Percentiles rank a stretch among this genome's conserved stretches.
Evolutionary conservation across 345 rosid genomes (phyloP).

Genomic region (Hibiscus syriacus): DNA sequence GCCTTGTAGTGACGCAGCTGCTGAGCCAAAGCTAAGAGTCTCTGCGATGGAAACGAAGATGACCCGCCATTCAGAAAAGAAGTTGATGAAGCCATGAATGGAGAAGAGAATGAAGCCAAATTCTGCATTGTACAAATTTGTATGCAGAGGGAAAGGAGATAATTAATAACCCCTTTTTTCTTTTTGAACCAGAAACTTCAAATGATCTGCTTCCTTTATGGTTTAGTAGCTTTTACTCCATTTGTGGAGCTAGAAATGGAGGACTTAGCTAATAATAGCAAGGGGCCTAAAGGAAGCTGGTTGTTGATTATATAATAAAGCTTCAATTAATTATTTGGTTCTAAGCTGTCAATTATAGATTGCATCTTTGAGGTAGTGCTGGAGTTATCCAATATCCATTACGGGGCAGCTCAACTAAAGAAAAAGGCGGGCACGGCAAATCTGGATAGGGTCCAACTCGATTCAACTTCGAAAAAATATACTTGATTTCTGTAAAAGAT

Average conservation of each 20-base stretch:
- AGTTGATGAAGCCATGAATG: conserved; percentile 19
- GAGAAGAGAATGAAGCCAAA: conserved; percentile 33
- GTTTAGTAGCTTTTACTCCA: not conserved
- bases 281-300: not conserved
- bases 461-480: too few species aligned
- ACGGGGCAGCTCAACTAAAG: not conserved
- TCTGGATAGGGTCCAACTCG: too few species aligned
- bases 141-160: not conserved
- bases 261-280: too few species aligned
- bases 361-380: not conserved
- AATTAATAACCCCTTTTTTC: not conserved
- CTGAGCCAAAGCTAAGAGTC: conserved; percentile 46
- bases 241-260: not conserved
- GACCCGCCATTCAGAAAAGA: conserved; percentile 17
- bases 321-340: not conserved
- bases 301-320: not conserved
- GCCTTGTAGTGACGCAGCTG: conserved; percentile 74
- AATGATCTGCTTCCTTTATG: not conserved
- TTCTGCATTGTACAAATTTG: conserved; percentile 8
- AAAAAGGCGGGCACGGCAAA: not conserved
- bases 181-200: not conserved
- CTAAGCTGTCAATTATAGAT: conserved; percentile 1
- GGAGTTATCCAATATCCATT: not conserved
- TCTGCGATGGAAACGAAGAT: conserved; percentile 34
- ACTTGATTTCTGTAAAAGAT: too few species aligned